Evolutionary conservation across 345 rosid genomes (phyloP).

Genomic region (Dovyalis caffra): DNA sequence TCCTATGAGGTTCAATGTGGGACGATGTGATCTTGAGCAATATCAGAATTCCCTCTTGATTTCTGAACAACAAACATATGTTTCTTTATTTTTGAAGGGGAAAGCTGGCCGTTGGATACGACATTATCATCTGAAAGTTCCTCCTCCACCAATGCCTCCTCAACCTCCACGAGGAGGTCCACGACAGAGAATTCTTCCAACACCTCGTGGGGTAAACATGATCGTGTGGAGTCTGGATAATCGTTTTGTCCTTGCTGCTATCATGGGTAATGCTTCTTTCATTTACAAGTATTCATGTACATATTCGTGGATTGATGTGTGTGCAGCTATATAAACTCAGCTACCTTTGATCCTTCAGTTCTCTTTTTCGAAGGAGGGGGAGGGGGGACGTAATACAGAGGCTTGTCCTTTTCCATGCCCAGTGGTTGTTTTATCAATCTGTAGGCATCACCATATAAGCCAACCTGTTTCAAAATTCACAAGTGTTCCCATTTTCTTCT

Average conservation of each 20-base stretch:
- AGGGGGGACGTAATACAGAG: background rate
- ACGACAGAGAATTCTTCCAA: slow-evolving; percentile 93
- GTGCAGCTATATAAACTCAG: background rate
- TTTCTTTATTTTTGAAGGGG: slow-evolving; percentile 47
- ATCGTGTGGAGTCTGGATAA: slow-evolving; percentile 96
- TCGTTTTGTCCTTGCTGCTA: slow-evolving; percentile 99
- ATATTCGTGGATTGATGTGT: background rate
- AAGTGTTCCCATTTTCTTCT: background rate
- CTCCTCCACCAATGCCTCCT: slow-evolving; percentile 97
- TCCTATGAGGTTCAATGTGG: slow-evolving; percentile 3
- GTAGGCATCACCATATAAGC: background rate
- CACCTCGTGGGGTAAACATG: slow-evolving; percentile 99
- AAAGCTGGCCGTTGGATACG: slow-evolving; percentile 86
- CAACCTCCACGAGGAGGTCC: slow-evolving; percentile 98
- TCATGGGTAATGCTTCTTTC: slow-evolving; percentile 65
- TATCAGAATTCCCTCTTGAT: background rate
- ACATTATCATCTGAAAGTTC: slow-evolving; percentile 95
- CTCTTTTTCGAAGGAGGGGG: too few species aligned
- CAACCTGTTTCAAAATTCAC: background rate
- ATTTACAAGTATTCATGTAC: background rate
- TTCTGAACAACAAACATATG: slow-evolving; percentile 6
- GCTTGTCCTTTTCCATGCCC: background rate
- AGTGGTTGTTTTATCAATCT: background rate
- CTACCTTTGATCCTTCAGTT: background rate
- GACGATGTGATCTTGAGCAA: background rate